Evolutionary conservation across 495 filamentous ascomycete genomes (phyloP), one percentile per base, ranked within the genome.

Genomic region (Penicillium robsamsonii): DNA sequence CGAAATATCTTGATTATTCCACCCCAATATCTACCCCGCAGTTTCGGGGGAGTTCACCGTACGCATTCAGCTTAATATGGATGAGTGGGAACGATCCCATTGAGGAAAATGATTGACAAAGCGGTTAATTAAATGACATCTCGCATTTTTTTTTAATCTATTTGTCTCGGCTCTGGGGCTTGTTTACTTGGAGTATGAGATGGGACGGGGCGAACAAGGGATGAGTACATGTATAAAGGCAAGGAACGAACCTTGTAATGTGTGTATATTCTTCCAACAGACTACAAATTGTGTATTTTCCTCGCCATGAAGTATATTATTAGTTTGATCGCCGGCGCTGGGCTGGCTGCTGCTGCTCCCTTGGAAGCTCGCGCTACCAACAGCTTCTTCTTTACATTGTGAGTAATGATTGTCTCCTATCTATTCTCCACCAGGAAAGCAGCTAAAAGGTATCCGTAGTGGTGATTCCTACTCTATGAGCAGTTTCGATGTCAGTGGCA

Each of bases 401-500:
- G 59, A 41, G 66, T 12, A 8, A 51, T 20, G 6, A 17, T 41
- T 12, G 12, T 27, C 15, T 8, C 18, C 7, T 10, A 40, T 6
- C 0, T 13, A 41, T 17, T 4, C n/a, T 3, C 22, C 20, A 27
- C 2, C 13, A 4, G 30, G 18, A 24, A 46, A 25, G 4, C 31
- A 50, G 22, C 25, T 57, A 8, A 55, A 12, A 53, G 2, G 33
- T 0, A 33, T 17, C 42, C 7, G 5, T 27, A 75, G 72, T 61
- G 77, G 77, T 11, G 80, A 88, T 64, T 87, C 84, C 3, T 89
- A 87, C 61, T 81, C 81, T 15, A 70, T 72, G 44, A 87, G 84
- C 17, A 82, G 82, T 48, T 96, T 94, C 74, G 80, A 89, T 63
- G 68, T 79, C 43, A 78, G 70, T 27, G 71, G 74, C 46, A 71